Evolutionary conservation across 352 stramenopile genomes (phyloP).

Genomic region (Globisporangium abappressorium): DNA sequence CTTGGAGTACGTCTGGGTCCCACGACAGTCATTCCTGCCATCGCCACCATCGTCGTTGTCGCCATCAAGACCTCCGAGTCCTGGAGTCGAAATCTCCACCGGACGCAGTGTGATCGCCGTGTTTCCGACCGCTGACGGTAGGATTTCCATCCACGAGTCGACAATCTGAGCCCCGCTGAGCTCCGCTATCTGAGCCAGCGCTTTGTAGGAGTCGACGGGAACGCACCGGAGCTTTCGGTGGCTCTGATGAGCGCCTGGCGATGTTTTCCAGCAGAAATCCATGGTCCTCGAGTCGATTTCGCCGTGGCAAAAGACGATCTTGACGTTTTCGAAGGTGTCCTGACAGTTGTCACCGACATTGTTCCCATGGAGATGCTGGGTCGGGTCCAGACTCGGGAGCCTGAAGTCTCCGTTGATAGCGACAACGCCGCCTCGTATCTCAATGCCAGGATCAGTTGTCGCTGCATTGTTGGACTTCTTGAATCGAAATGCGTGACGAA

Average conservation of each 20-base stretch:
- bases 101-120: slow-evolving; percentile 1
- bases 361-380: background rate
- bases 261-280: slow-evolving; percentile 5
- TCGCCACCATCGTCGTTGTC: background rate
- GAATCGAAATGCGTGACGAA: background rate
- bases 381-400: background rate
- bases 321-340: background rate
- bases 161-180: slow-evolving; percentile 14
- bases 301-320: slow-evolving; percentile 12
- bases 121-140: background rate
- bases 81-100: slow-evolving; percentile 2
- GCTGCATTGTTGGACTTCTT: background rate
- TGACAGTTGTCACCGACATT: background rate
- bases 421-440: slow-evolving; percentile 1
- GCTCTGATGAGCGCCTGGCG: background rate
- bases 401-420: slow-evolving; percentile 10
- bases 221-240: background rate
- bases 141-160: slow-evolving; percentile 17
- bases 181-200: slow-evolving; percentile 5
- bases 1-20: background rate
- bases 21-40: background rate
- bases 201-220: slow-evolving; percentile 1
- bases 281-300: slow-evolving; percentile 11
- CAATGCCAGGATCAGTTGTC: background rate
- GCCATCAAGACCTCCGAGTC: background rate